phyloP scores from a whole-genome alignment of 495 filamentous ascomycete genomes.

The Penicillium cataractarum region DNA sequence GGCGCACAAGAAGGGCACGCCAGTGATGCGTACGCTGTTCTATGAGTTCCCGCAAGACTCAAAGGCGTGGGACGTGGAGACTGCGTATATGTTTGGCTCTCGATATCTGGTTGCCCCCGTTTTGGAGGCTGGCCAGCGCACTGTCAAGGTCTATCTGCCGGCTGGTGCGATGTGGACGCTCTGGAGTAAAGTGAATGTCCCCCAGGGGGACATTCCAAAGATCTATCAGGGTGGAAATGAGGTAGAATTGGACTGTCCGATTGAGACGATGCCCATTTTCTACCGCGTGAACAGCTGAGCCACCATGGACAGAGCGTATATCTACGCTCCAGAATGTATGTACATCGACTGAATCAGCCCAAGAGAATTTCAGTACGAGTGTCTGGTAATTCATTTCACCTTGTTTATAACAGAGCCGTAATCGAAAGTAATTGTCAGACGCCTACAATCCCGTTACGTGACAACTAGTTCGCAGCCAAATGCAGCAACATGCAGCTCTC shows the following conservation, averaged over 20 bases:
- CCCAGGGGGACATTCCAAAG: constrained; percentile 5
- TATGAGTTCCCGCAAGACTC: constrained; percentile 58
- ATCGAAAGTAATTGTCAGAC: constrained; percentile 11
- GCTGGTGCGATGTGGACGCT: constrained; percentile 47
- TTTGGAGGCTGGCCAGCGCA: constrained; percentile 44
- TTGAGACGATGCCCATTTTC: constrained; percentile 57
- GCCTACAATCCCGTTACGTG: constrained; percentile 13
- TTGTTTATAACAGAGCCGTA: constrained; percentile 2
- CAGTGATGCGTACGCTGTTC: constrained; percentile 59
- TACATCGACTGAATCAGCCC: not conserved
- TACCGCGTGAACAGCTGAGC: constrained; percentile 18
- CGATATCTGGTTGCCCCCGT: constrained; percentile 59
- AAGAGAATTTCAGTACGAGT: not conserved
- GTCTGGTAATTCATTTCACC: not conserved
- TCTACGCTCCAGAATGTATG: not conserved
- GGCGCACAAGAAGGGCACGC: constrained; percentile 56
- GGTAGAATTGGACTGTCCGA: constrained; percentile 48
- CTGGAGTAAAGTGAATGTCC: constrained; percentile 29
- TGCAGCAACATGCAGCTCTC: constrained; percentile 14
- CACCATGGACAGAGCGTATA: not conserved
- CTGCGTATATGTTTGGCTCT: constrained; percentile 58
- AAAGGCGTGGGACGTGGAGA: constrained; percentile 52
- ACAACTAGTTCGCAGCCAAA: constrained; percentile 10
- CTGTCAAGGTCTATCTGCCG: constrained; percentile 51
- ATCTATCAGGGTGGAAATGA: constrained; percentile 39